A percentile compares a stretch with the other conserved stretches of the same genome.
Evolutionary conservation across 2,329 filamentous ascomycete genomes (phyloP).

Genomic region (Triangularia setosa): DNA sequence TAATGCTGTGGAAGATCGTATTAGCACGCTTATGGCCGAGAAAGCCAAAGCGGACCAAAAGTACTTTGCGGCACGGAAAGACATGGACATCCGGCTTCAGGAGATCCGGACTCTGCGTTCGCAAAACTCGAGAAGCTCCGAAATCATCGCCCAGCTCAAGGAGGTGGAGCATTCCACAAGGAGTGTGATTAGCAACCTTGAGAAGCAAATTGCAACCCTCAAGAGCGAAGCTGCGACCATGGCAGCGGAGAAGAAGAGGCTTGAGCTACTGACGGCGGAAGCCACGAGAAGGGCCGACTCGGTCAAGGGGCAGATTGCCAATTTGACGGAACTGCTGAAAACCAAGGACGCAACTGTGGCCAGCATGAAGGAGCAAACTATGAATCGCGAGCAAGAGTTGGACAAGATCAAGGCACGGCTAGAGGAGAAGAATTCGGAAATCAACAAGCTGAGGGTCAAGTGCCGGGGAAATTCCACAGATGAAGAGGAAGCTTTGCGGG

Average conservation of each 20-base stretch:
- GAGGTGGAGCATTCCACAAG: conserved; percentile 78
- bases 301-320: conserved; percentile 69
- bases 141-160: conserved; percentile 91
- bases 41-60: conserved; percentile 98
- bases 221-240: conserved; percentile 73
- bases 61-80: conserved; percentile 93
- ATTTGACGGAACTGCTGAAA: conserved; percentile 70
- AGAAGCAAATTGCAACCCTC: conserved; percentile 84
- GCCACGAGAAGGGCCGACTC: conserved; percentile 66
- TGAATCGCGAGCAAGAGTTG: conserved; percentile 67
- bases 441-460: conserved; percentile 83
- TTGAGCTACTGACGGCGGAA: conserved; percentile 70
- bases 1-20: conserved; percentile 69
- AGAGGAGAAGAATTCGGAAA: conserved; percentile 74
- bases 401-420: conserved; percentile 76
- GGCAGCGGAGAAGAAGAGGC: conserved; percentile 66
- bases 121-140: conserved; percentile 85
- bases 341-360: conserved; percentile 64
- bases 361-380: conserved; percentile 52
- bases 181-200: conserved; percentile 73
- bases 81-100: conserved; percentile 77
- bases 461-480: conserved; percentile 74
- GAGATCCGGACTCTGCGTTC: conserved; percentile 75
- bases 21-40: conserved; percentile 71
- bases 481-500: conserved; percentile 80